phyloP scores from a whole-genome alignment of 805 yeast species.

The Maudiozyma bulderi region DNA sequence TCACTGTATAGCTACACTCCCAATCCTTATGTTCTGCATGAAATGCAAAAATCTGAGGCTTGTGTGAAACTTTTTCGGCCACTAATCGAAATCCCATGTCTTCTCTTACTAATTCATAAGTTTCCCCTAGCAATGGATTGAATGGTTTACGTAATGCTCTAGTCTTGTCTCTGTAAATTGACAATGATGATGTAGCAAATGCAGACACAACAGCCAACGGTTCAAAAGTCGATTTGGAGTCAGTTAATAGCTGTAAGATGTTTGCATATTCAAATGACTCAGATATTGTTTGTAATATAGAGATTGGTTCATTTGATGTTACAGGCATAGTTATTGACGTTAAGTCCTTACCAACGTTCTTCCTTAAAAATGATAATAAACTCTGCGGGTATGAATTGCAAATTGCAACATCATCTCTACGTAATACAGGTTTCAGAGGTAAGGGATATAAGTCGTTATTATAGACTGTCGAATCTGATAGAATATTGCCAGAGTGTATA shows the following conservation, averaged over 20 bases:
- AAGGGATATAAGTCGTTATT: slow-evolving; percentile 52
- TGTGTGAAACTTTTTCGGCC: slow-evolving; percentile 80
- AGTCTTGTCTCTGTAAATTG: slow-evolving; percentile 63
- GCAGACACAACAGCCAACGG: slow-evolving; percentile 57
- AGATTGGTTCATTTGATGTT: slow-evolving; percentile 82
- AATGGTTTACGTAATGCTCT: slow-evolving; percentile 84
- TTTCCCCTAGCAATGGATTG: slow-evolving; percentile 89
- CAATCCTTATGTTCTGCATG: slow-evolving; percentile 66
- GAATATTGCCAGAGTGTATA: neutral
- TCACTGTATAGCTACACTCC: slow-evolving; percentile 54
- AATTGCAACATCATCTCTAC: slow-evolving; percentile 51
- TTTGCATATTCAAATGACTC: slow-evolving; percentile 73
- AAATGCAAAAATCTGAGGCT: slow-evolving; percentile 73
- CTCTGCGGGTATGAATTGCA: slow-evolving; percentile 71
- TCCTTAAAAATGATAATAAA: slow-evolving; percentile 65
- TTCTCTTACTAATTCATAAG: slow-evolving; percentile 81
- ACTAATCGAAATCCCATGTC: slow-evolving; percentile 66
- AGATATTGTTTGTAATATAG: slow-evolving; percentile 67
- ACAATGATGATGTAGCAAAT: slow-evolving; percentile 69
- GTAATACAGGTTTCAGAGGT: slow-evolving; percentile 37
- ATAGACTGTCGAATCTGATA: neutral
- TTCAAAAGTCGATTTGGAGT: slow-evolving; percentile 43
- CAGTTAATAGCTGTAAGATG: slow-evolving; percentile 52
- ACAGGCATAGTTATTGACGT: slow-evolving; percentile 88
- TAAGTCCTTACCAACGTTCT: slow-evolving; percentile 87